Conservation (phyloP, 768 basidiomycete genomes). For the Nidularia sp. region DNA sequence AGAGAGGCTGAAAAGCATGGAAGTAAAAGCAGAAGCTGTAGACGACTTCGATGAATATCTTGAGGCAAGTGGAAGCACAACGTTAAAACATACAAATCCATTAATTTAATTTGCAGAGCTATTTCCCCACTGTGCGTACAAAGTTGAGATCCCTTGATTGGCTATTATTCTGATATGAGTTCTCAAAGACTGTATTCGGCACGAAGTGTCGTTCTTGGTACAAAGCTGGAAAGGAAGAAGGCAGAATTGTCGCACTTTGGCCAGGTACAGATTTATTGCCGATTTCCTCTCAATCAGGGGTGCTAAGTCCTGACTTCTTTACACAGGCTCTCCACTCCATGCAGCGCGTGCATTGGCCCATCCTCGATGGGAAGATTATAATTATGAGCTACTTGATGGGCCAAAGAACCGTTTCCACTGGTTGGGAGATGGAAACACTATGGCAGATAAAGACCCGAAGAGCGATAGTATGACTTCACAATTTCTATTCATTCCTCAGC, state of each 20-base stretch:
- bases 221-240: slow-evolving; percentile 55
- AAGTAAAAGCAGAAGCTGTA: slow-evolving; percentile 54
- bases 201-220: slow-evolving; percentile 63
- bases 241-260: slow-evolving; percentile 55
- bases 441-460: slow-evolving; percentile 34
- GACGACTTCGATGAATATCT: slow-evolving; percentile 59
- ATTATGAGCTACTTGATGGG: slow-evolving; percentile 41
- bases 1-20: slow-evolving; percentile 59
- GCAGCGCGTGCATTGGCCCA: slow-evolving; percentile 41
- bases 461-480: slow-evolving; percentile 22
- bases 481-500: no score
- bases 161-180: background rate
- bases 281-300: background rate
- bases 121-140: slow-evolving; percentile 37
- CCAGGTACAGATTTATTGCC: slow-evolving; percentile 34
- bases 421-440: slow-evolving; percentile 59
- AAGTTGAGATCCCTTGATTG: background rate
- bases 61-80: slow-evolving; percentile 30
- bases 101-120: slow-evolving; percentile 25
- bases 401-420: slow-evolving; percentile 49
- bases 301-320: background rate
- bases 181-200: slow-evolving; percentile 48
- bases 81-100: background rate
- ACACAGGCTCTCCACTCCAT: slow-evolving; percentile 47
- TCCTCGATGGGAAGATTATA: slow-evolving; percentile 66